These are phyloP conservation scores for Neopestalotiopsis clavispora DNA, from an alignment of 2,329 filamentous ascomycete genomes.

Conservation along the genomic window DNA sequence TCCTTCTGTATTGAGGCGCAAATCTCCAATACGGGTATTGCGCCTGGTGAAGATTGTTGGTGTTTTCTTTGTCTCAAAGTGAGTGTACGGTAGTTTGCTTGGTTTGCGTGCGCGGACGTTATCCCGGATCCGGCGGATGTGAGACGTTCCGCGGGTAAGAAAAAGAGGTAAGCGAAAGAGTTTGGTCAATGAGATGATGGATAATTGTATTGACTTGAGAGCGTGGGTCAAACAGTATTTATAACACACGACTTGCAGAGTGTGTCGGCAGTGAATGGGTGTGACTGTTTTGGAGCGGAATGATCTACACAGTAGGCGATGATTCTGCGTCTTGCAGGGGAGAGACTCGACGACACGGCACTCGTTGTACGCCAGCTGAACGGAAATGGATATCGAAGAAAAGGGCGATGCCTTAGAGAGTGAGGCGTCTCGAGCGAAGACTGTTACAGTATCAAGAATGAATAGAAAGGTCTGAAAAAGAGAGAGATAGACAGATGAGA, in stretches of 20 bases:
- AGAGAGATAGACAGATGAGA: constrained; percentile 3
- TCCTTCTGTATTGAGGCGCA: not conserved
- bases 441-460: not conserved
- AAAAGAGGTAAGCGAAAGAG: not conserved
- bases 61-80: constrained; percentile 3
- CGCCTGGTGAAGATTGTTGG: not conserved
- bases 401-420: not conserved
- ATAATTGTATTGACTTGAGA: not conserved
- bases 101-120: not conserved
- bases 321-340: not conserved
- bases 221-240: not conserved
- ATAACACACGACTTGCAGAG: not conserved
- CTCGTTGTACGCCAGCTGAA: not conserved
- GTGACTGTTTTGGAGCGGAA: not conserved
- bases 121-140: not conserved
- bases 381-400: not conserved
- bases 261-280: not conserved
- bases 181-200: not conserved
- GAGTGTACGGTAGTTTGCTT: not conserved
- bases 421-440: not conserved
- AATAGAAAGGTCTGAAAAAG: not conserved
- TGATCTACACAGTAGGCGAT: not conserved
- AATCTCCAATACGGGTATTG: not conserved
- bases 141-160: not conserved
- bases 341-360: not conserved